phyloP scores from a whole-genome alignment of 1,284 basidiomycete species.

The Cutaneotrichosporon mucoides region DNA sequence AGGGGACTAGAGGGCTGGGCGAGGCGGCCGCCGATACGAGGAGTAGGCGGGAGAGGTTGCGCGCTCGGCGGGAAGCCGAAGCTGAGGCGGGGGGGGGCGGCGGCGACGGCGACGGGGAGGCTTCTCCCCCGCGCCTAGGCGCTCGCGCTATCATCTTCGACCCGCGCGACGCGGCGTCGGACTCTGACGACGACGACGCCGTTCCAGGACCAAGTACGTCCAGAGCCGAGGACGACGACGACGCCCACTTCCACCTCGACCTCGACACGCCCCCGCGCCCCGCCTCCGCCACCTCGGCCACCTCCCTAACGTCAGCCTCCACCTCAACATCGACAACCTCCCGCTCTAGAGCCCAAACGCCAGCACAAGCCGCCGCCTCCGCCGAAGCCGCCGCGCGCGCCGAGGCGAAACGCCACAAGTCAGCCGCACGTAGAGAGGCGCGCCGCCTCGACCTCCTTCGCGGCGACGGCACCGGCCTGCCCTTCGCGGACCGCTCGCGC shows the following conservation, averaged over 20 bases:
- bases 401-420: constrained; percentile 30
- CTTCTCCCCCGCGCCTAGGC: background rate
- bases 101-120: no score
- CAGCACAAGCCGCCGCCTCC: no score
- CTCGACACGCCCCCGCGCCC: background rate
- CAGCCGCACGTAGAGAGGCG: constrained; percentile 28
- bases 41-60: constrained; percentile 3
- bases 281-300: background rate
- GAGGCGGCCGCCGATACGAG: constrained; percentile 5
- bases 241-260: background rate
- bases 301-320: no score
- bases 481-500: constrained; percentile 4
- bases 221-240: background rate
- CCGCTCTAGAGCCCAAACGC: no score
- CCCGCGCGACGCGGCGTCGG: constrained; percentile 3
- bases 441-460: constrained; percentile 41
- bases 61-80: constrained; percentile 1
- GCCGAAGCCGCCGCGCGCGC: constrained; percentile 12
- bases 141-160: constrained; percentile 3
- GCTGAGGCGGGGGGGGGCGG: no score
- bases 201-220: background rate
- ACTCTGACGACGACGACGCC: background rate
- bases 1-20: constrained; percentile 20
- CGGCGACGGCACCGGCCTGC: constrained; percentile 39
- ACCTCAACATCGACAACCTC: no score